Conservation (phyloP, 257 asterid genomes). For the Solanum rostratum region DNA sequence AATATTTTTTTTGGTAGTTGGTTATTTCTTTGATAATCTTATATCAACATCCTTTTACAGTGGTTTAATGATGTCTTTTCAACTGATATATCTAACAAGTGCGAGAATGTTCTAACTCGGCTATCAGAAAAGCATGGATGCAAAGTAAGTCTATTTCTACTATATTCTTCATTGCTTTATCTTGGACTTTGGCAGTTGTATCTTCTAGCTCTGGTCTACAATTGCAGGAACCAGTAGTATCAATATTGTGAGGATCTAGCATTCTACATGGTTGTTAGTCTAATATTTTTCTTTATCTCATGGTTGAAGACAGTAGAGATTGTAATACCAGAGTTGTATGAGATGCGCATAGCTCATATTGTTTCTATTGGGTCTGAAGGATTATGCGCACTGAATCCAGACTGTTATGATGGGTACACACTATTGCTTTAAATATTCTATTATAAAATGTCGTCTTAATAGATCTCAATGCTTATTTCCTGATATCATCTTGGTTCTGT, state of each 20-base stretch:
- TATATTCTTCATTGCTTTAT: not conserved
- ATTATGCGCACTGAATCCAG: conserved; percentile 54
- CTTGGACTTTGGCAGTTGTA: not conserved
- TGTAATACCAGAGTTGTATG: conserved; percentile 77
- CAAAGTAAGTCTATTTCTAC: conserved; percentile 32
- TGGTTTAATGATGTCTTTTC: conserved; percentile 96
- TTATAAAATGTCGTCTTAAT: not conserved
- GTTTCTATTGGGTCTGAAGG: conserved; percentile 85
- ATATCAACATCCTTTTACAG: not conserved
- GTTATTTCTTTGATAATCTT: too few relatives aligned
- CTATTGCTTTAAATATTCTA: not conserved
- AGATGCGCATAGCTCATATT: conserved; percentile 85
- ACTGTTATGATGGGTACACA: conserved; percentile 77
- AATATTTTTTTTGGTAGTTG: too few relatives aligned
- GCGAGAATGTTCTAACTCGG: conserved; percentile 64
- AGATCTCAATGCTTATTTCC: not conserved
- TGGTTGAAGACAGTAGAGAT: conserved; percentile 64
- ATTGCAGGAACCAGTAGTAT: not conserved
- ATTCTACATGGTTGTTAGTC: conserved; percentile 3
- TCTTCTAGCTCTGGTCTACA: not conserved
- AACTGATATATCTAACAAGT: conserved; percentile 66
- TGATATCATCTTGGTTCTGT: not conserved
- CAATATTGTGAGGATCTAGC: not conserved
- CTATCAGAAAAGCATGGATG: conserved; percentile 76
- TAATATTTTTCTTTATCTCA: conserved; percentile 15